Evolutionary conservation across 768 basidiomycete species (phyloP), one percentile per base, ranked within the genome.

Genomic region (Cystofilobasidium ferigula): DNA sequence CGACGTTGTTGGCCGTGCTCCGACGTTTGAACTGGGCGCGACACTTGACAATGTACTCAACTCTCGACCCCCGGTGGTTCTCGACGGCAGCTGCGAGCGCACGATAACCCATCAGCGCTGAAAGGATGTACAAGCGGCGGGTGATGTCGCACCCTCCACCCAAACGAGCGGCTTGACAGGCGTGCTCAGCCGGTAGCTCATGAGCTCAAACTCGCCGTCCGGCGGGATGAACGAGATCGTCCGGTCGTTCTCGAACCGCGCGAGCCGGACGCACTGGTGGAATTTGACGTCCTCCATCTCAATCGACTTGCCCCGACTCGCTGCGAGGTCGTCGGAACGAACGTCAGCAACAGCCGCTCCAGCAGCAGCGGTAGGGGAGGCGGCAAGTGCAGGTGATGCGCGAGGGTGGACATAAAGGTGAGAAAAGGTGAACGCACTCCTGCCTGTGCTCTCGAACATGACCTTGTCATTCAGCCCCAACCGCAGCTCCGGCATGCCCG

Each of bases 401-500:
- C 12, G 54, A 56, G 54, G 30, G 30, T 30, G 16, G 14, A 56
- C 26, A 32, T 24, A 30, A 16, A 30, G 30, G 54, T 10, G 28
- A 30, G 54, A 56, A n/a, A n/a, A 30, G 32, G 63, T 24, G 71
- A 72, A 60, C 83, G 80, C 26, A 80, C 79, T 40, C 26, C 38
- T 38, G 34, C 42, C 59, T 22, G 43, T 60, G 48, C 76, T 92
- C 80, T 95, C 92, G 57, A 98, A 87, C 28, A 98, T 92, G 28
- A 98, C 83, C 77, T 98, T 98, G 78, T 98, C 95, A 72, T 99
- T 99, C 69, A 99, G 80, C 16, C 95, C 95, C 70, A 99, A 98
- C 76, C 97, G 97, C 82, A 95, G 98, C 73, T 99, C 95, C 0
- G 95, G 95, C 18, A 89, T 94, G 18, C 95, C 95, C 34, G 90